Base-by-base conservation (phyloP, 2,329 filamentous ascomycete genomes). In the Biscogniauxia mediterranea region DNA sequence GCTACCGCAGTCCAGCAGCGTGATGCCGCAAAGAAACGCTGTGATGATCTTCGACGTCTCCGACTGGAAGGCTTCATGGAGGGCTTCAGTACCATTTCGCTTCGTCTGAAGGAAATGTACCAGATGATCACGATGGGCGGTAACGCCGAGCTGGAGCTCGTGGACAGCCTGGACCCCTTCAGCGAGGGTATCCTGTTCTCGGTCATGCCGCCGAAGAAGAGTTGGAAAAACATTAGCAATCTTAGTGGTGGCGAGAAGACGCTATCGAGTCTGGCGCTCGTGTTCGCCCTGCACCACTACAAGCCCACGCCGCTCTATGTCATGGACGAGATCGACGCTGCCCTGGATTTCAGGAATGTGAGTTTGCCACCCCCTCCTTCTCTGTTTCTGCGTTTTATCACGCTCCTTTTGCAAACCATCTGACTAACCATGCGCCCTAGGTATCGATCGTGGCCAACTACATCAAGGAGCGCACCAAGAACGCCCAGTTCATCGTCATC, bases 41-140 rank as follows among this genome's bases (percentile, higher is more conserved):
- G 93, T 69, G 94, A 98, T 71, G 93, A 97, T 67, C 87, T 99
- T 57, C 91, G 95, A 13, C 90, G 92, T 15, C 82, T 97, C 55
- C 91, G 95, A 28, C 83, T 98, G 7, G 94, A 97, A 70, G 94
- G 95, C 42, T 99, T 99, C 84, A 98, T 98, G 93, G 92, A 96
- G 74, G 95, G 96, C 49, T 98, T 99, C 80, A 90, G 89, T 71
- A 90, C 87, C 64, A 99, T 99, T 76, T 98, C 94, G 1, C 83
- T 97, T 23, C 90, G 94, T 0, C 83, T 99, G 53, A 99, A 99
- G 81, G 95, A 99, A 74, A 99, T 99, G 95, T 99, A 99, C 79
- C 95, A 99, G 75, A 97, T 99, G 93, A 99, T 99, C 75, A 99
- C 95, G 21, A 98, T 99, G 93, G 95, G 95, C 64, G 95, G 95